Percentiles rank a stretch among this genome's conserved stretches.
These are phyloP conservation scores for Trichosporon inkin DNA, from an alignment of 1,284 basidiomycete species.

Conservation along the genomic window DNA sequence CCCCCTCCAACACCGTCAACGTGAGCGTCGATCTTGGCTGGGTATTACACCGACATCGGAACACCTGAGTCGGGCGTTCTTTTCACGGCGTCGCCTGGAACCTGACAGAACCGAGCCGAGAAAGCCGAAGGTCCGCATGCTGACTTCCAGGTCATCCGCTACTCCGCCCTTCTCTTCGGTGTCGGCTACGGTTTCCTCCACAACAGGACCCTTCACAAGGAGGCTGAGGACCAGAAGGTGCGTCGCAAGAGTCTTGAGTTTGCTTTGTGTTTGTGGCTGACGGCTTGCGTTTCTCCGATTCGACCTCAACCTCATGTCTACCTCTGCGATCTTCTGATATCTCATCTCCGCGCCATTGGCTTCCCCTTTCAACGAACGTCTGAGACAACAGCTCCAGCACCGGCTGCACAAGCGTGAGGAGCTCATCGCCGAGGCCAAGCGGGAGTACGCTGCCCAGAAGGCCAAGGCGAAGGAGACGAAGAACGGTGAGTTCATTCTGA, in stretches of 20 bases:
- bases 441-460: conserved; percentile 80
- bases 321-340: not conserved
- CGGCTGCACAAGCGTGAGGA: conserved; percentile 59
- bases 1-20: conserved; percentile 36
- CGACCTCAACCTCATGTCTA: conserved; percentile 6
- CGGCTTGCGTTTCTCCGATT: conserved; percentile 1
- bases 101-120: not conserved
- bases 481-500: conserved; percentile 25
- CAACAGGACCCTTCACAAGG: conserved; percentile 80
- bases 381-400: conserved; percentile 20
- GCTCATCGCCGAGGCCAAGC: conserved; percentile 80
- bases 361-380: not conserved
- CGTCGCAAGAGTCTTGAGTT: conserved; percentile 25
- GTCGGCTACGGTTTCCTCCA: conserved; percentile 90
- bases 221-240: conserved; percentile 59
- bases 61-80: not conserved
- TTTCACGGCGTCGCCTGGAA: not conserved
- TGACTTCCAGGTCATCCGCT: conserved; percentile 81
- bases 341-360: not conserved
- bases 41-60: not conserved
- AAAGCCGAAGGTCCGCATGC: not conserved
- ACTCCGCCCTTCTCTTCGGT: conserved; percentile 83
- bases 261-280: not conserved
- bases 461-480: conserved; percentile 38
- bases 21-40: conserved; percentile 15